Evolutionary conservation across 148 eudicot species (phyloP).

Genomic region (Amaranthus cruentus): DNA sequence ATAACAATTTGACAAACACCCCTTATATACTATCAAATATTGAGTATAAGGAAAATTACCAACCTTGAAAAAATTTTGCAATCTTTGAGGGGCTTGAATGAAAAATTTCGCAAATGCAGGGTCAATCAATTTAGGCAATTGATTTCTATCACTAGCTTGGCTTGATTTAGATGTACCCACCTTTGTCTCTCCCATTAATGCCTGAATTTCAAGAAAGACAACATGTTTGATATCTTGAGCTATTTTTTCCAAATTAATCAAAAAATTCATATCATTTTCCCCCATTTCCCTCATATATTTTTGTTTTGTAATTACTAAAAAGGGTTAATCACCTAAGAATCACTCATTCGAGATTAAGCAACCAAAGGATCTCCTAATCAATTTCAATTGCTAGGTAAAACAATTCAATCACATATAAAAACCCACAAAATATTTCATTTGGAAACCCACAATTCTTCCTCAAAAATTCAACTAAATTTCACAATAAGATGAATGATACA

Average conservation of each 20-base stretch:
- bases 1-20: no score
- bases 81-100: conserved; percentile 42
- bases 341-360: not conserved
- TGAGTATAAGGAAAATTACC: conserved; percentile 13
- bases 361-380: not conserved
- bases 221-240: conserved; percentile 2
- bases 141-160: conserved; percentile 24
- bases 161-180: conserved; percentile 15
- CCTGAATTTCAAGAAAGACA: conserved; percentile 25
- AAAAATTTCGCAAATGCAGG: conserved; percentile 42
- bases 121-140: conserved; percentile 28
- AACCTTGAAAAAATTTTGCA: conserved; percentile 55
- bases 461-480: not conserved
- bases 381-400: not conserved
- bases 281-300: no score
- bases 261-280: not conserved
- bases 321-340: not conserved
- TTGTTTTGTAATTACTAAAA: no score
- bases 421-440: not conserved
- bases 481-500: not conserved
- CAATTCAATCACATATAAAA: not conserved
- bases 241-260: not conserved
- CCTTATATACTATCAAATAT: not conserved
- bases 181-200: conserved; percentile 40
- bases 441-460: not conserved